Conservation (phyloP, 768 basidiomycete genomes). For the Nidularia pulvinata region DNA sequence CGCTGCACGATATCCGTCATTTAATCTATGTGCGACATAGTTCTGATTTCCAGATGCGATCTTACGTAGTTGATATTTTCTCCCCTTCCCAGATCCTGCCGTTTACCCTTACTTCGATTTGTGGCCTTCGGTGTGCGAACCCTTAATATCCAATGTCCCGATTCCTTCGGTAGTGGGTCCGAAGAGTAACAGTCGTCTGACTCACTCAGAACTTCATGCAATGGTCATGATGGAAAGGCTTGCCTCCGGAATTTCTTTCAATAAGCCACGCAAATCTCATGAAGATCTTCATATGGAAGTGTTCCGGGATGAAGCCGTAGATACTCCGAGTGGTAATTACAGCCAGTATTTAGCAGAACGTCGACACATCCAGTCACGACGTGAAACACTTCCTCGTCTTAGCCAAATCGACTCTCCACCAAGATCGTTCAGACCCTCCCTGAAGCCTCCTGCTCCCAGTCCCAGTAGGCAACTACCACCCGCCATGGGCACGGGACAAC, state of each 20-base stretch:
- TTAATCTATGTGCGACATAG: not conserved
- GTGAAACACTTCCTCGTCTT: not conserved
- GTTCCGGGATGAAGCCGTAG: constrained; percentile 21
- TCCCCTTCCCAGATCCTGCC: constrained; percentile 29
- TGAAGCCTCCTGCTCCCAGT: not conserved
- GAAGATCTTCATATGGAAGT: constrained; percentile 27
- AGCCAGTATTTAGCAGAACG: no score
- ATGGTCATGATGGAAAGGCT: constrained; percentile 32
- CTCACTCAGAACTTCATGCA: constrained; percentile 30
- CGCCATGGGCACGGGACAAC: not conserved
- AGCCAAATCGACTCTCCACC: no score
- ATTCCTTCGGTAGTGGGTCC: constrained; percentile 2
- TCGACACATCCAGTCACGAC: not conserved
- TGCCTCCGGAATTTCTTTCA: not conserved
- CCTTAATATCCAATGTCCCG: no score
- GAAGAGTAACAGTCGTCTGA: constrained; percentile 16
- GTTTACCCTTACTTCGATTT: constrained; percentile 20
- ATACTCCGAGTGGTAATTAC: not conserved
- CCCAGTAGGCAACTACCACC: constrained; percentile 4
- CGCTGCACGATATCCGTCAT: no score
- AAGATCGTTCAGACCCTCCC: no score
- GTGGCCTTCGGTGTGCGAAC: constrained; percentile 7
- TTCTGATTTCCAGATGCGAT: not conserved
- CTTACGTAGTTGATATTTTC: no score
- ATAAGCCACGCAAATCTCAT: constrained; percentile 20